A percentile compares a stretch with the other conserved stretches of the same genome.
Evolutionary conservation across 2,329 filamentous ascomycete genomes (phyloP).

Genomic region (Ambrosiella cleistominuta): DNA sequence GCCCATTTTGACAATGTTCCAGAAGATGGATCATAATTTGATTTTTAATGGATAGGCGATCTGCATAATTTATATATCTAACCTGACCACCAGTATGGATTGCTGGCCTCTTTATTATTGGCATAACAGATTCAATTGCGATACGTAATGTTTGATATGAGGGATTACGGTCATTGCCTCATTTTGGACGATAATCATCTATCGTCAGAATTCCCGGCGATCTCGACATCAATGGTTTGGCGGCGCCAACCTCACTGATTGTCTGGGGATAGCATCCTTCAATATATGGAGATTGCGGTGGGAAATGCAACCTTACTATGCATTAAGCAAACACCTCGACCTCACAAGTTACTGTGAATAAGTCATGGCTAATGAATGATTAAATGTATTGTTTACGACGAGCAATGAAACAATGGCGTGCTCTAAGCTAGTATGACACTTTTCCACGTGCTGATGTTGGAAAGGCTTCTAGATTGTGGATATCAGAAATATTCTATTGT

Average conservation of each 20-base stretch:
- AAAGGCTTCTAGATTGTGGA: too few relatives aligned
- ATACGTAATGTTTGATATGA: neutral
- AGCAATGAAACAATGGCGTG: too few relatives aligned
- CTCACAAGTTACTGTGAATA: neutral
- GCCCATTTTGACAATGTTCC: neutral
- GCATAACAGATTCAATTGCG: too few relatives aligned
- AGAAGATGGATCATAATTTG: neutral
- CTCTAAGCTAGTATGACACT: too few relatives aligned
- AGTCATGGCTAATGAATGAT: too few relatives aligned
- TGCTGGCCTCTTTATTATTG: too few relatives aligned
- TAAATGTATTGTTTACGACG: too few relatives aligned
- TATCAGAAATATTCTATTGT: too few relatives aligned
- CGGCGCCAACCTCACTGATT: neutral
- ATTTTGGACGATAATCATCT: neutral
- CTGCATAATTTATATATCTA: neutral
- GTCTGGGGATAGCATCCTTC: neutral
- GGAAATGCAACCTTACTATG: neutral
- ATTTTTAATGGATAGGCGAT: neutral
- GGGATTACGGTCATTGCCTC: neutral
- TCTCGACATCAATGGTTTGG: neutral
- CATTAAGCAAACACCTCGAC: neutral
- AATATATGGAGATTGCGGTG: neutral
- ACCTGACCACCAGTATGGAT: neutral
- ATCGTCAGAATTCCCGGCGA: neutral
- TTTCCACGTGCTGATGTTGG: too few relatives aligned